A percentile compares a stretch with the other conserved stretches of the same genome.
Evolutionary conservation across 768 basidiomycete species (phyloP).

Genomic region (Ephemerocybe angulata): DNA sequence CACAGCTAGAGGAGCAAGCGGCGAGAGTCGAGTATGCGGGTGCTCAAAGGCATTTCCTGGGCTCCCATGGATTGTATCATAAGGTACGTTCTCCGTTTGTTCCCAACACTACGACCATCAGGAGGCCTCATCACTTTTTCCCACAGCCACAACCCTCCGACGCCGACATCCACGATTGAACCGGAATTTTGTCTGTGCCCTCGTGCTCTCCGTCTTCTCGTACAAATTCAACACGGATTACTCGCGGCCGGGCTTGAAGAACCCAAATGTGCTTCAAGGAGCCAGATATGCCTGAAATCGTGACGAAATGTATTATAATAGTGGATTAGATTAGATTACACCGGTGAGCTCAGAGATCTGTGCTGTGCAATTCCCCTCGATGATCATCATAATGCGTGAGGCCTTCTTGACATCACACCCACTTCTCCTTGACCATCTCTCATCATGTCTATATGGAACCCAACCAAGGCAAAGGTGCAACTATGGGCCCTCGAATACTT

Average conservation of each 20-base stretch:
- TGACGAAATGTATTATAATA: no score
- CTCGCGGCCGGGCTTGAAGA: neutral
- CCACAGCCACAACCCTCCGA: slow-evolving; percentile 4
- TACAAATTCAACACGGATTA: neutral
- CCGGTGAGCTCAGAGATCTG: neutral
- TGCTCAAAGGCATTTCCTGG: slow-evolving; percentile 1
- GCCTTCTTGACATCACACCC: neutral
- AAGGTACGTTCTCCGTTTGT: slow-evolving; percentile 2
- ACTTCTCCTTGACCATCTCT: neutral
- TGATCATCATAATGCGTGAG: neutral
- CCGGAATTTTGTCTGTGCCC: neutral
- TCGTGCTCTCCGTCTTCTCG: neutral
- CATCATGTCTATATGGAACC: slow-evolving; percentile 21
- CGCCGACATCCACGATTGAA: neutral
- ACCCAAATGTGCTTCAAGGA: no score
- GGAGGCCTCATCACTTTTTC: neutral
- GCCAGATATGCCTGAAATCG: no score
- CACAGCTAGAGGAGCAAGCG: neutral
- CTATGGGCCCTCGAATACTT: neutral
- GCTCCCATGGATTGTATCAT: slow-evolving; percentile 4
- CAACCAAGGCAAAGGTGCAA: slow-evolving; percentile 32
- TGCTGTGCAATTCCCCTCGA: neutral
- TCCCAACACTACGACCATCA: slow-evolving; percentile 10
- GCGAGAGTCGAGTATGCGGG: neutral
- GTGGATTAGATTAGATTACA: no score